Evolutionary conservation across 768 basidiomycete genomes (phyloP).

Genomic region (Agrocybe praecox): DNA sequence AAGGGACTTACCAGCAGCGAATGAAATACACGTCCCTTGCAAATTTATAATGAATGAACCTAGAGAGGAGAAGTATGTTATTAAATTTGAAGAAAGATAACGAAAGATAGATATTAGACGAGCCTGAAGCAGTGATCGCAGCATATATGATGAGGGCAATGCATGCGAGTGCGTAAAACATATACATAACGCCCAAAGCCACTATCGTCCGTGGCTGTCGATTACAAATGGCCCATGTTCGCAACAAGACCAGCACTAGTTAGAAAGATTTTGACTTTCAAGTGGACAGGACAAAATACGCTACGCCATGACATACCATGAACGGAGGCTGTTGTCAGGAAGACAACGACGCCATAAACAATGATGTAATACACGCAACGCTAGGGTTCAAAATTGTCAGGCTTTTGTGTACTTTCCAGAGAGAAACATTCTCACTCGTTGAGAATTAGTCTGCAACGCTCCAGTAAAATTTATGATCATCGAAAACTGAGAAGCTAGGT

Average conservation of each 20-base stretch:
- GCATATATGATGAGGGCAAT: constrained; percentile 12
- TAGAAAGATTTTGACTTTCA: background rate
- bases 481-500: constrained; percentile 13
- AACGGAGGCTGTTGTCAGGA: constrained; percentile 13
- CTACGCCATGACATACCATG: constrained; percentile 8
- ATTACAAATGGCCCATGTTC: constrained; percentile 18
- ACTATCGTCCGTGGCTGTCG: constrained; percentile 10
- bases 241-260: constrained; percentile 15
- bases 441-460: background rate
- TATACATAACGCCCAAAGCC: constrained; percentile 6
- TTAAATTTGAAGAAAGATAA: constrained; percentile 4
- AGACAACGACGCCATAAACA: constrained; percentile 14
- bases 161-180: constrained; percentile 9
- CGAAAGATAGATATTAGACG: background rate
- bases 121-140: constrained; percentile 9
- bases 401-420: too few relatives aligned
- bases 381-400: background rate
- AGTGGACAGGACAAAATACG: background rate
- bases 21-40: constrained; percentile 11
- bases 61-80: too few relatives aligned
- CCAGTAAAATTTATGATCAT: constrained; percentile 12
- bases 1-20: constrained; percentile 13
- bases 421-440: background rate
- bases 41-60: too few relatives aligned
- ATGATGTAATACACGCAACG: constrained; percentile 11